Evolutionary conservation across 73 alveolate genomes (phyloP).

Genomic region (Symbiodinium pilosum): DNA sequence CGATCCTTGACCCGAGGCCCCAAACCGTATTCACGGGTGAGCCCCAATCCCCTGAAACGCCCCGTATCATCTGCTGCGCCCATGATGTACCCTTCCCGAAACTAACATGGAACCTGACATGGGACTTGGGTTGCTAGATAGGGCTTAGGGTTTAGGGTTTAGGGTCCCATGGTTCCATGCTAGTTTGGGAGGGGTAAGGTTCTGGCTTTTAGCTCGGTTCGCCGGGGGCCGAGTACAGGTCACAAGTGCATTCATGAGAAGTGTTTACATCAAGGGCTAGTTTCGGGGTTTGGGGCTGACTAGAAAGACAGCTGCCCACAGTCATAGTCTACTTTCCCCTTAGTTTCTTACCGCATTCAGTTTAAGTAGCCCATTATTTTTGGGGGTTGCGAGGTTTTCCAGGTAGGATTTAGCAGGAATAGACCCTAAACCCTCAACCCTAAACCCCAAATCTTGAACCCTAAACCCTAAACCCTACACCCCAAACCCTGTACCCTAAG

Average conservation of each 20-base stretch:
- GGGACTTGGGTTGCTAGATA: too few relatives aligned
- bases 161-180: not conserved
- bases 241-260: too few relatives aligned
- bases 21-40: too few relatives aligned
- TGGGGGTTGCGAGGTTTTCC: not conserved
- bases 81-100: too few relatives aligned
- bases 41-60: too few relatives aligned
- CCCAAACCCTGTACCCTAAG: not conserved
- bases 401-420: not conserved
- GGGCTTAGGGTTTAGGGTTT: not conserved
- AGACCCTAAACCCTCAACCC: not conserved
- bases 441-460: not conserved
- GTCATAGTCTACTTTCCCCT: not conserved
- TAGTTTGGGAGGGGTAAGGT: not conserved
- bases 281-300: not conserved
- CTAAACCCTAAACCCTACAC: not conserved
- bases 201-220: not conserved
- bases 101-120: too few relatives aligned
- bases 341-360: not conserved
- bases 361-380: not conserved
- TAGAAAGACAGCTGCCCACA: not conserved
- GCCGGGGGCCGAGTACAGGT: too few relatives aligned
- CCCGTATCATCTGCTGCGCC: too few relatives aligned
- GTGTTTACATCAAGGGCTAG: not conserved
- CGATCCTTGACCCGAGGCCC: too few relatives aligned